Conservation (phyloP, 1,284 basidiomycete species). For the Ganoderma sinense region DNA sequence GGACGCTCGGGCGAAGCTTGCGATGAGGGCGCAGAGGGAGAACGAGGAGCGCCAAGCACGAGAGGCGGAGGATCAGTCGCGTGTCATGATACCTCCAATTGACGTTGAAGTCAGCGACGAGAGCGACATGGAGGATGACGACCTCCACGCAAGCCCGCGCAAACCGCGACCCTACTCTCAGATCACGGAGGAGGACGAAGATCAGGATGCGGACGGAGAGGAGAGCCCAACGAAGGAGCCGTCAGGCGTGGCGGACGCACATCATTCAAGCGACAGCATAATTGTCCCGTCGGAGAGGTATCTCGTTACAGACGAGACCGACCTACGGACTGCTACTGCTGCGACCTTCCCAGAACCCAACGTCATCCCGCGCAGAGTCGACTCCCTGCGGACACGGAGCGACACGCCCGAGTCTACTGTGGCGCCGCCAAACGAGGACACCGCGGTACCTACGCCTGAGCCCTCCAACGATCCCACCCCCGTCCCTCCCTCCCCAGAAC, state of each 20-base stretch:
- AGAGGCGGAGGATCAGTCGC: slow-evolving; percentile 51
- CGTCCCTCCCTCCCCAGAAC: slow-evolving; percentile 3
- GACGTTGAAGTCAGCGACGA: slow-evolving; percentile 83
- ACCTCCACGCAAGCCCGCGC: slow-evolving; percentile 26
- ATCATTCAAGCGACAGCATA: slow-evolving; percentile 36
- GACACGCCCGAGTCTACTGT: background rate
- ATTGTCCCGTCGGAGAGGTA: slow-evolving; percentile 40
- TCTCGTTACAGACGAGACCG: slow-evolving; percentile 44
- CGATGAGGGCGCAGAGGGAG: slow-evolving; percentile 73
- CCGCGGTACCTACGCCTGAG: slow-evolving; percentile 3
- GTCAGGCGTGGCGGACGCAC: slow-evolving; percentile 11
- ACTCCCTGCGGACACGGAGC: slow-evolving; percentile 24
- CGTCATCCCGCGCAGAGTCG: slow-evolving; percentile 28
- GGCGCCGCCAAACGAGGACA: slow-evolving; percentile 26
- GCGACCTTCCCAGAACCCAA: slow-evolving; percentile 46
- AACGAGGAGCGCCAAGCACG: slow-evolving; percentile 57
- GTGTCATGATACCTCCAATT: slow-evolving; percentile 67
- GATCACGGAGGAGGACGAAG: slow-evolving; percentile 73
- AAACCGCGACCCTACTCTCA: slow-evolving; percentile 51
- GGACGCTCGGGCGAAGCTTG: slow-evolving; percentile 71
- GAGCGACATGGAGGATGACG: slow-evolving; percentile 69
- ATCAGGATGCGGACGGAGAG: slow-evolving; percentile 51
- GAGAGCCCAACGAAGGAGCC: slow-evolving; percentile 35
- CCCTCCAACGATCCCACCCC: background rate
- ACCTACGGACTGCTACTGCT: slow-evolving; percentile 53